phyloP scores from a whole-genome alignment of 352 stramenopile species.

The Globisporangium paddicum region DNA sequence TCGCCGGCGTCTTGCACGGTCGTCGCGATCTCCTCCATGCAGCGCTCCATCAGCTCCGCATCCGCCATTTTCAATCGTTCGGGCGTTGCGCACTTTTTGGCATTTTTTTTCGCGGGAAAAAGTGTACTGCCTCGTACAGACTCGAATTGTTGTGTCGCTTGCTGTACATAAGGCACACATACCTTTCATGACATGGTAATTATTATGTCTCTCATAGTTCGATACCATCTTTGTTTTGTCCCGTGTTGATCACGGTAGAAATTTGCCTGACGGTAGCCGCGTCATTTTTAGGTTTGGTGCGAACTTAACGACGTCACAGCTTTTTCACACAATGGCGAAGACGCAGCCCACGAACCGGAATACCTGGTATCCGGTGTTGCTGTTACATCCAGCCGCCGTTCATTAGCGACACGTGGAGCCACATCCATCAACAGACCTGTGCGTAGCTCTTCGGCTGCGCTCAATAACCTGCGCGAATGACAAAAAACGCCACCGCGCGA shows the following conservation, averaged over 20 bases:
- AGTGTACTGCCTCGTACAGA: not conserved
- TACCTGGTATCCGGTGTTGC: not conserved
- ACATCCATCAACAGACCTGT: not conserved
- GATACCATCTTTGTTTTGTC: not conserved
- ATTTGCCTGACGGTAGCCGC: conserved; percentile 1
- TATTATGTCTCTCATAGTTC: not conserved
- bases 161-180: no score
- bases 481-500: no score
- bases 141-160: not conserved
- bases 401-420: not conserved
- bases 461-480: not conserved
- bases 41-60: conserved; percentile 25
- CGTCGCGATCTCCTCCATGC: conserved; percentile 46
- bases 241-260: not conserved
- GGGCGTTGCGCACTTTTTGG: not conserved
- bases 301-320: conserved; percentile 3
- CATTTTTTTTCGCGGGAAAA: conserved; percentile 12
- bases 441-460: not conserved
- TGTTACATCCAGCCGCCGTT: not conserved
- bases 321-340: not conserved
- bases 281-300: conserved; percentile 4
- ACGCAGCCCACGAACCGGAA: not conserved
- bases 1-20: conserved; percentile 52
- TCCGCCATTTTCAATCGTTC: conserved; percentile 3
- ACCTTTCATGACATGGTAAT: no score